Evolutionary conservation across 2,329 filamentous ascomycete genomes (phyloP), one percentile per base, ranked within the genome.

Genomic region (Penicillium sp.): DNA sequence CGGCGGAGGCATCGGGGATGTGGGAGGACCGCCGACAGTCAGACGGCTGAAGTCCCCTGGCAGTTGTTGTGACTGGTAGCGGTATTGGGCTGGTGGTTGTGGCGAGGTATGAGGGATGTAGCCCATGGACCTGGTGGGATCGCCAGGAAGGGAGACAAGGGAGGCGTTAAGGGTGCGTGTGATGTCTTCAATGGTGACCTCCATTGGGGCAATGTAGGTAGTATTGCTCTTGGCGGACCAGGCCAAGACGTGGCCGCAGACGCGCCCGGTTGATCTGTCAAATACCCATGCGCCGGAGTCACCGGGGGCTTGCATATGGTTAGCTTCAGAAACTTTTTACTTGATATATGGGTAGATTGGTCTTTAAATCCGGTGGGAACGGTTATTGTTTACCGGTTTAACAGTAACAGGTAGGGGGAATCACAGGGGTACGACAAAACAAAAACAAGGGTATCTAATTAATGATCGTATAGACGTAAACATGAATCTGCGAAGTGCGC

Each of bases 131-230:
- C 65, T 67, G 31, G 69, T 63, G 12, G 70, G 67, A 23, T 67
- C 67, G n/a, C 71, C 87, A 0, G 91, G 91, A 0, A 96, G 80
- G 5, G 82, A 80, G n/a, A 96, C 84, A 25, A 85, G 82, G 1
- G 75, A 75, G 0, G 90, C 90, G 22, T 86, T 84, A 0, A 97
- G 78, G 0, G 88, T 92, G 58, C 89, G 84, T 26, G 86, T 88
- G 54, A 97, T 96, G 67, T 97, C 93, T 26, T 88, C 84, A 11
- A 97, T 80, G 12, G 96, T 77, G 2, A 97, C 82, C 54, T 97
- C 90, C 93, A 97, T 97, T 0, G 93, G 93, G 58, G 91, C 94
- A 58, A 97, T 94, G 71, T 96, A 97, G 0, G 92, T 92, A 5
- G 91, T 87, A 41, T 85, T 85, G 68, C 89, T 93, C 58, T 87